Evolutionary conservation across 345 rosid genomes (phyloP).

Genomic region (Melaleuca alternifolia): DNA sequence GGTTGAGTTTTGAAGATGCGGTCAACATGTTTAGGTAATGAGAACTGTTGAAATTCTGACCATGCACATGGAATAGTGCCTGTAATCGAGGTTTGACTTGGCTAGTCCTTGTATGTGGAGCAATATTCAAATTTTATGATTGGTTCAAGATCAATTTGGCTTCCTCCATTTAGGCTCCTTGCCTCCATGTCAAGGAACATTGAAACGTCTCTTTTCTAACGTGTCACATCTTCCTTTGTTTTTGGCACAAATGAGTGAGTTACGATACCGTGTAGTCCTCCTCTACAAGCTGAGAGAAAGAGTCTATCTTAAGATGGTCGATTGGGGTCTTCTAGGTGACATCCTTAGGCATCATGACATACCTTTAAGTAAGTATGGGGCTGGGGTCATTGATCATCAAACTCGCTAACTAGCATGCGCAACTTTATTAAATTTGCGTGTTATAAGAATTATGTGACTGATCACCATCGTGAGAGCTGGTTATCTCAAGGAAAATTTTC

Average conservation of each 20-base stretch:
- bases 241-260: background rate
- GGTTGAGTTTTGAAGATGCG: background rate
- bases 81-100: background rate
- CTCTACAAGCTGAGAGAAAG: background rate
- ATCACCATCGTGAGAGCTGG: background rate
- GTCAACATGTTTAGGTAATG: background rate
- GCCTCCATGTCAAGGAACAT: background rate
- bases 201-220: background rate
- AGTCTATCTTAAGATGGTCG: background rate
- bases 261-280: background rate
- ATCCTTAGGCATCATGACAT: background rate
- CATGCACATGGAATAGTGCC: background rate
- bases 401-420: background rate
- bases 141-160: background rate
- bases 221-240: background rate
- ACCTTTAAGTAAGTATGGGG: background rate
- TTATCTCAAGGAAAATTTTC: background rate
- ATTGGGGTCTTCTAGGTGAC: background rate
- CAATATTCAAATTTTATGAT: background rate
- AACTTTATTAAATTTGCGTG: background rate
- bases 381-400: background rate
- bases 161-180: background rate
- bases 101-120: background rate
- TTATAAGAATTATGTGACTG: background rate
- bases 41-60: background rate